Evolutionary conservation across 257 asterid genomes (phyloP).

Genomic region (Primulina huaijiensis): DNA sequence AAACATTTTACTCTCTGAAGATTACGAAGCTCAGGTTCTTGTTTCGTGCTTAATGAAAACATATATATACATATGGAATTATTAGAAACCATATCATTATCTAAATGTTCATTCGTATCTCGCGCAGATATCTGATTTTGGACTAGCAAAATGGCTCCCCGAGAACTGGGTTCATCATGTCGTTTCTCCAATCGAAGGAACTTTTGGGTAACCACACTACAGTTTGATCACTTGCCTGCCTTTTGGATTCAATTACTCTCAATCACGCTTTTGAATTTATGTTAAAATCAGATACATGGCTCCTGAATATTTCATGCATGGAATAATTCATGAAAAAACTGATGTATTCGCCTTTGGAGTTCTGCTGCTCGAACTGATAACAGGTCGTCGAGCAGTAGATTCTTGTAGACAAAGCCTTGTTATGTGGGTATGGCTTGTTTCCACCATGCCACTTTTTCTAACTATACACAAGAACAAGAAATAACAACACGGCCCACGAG

Average conservation of each 20-base stretch:
- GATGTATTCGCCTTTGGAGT: conserved; percentile 96
- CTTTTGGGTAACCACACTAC: conserved; percentile 64
- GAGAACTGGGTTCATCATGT: conserved; percentile 84
- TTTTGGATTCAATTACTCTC: not conserved
- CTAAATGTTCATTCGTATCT: not conserved
- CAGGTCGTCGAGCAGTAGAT: conserved; percentile 93
- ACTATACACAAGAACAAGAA: not conserved
- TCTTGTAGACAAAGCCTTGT: conserved; percentile 81
- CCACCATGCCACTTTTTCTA: not conserved
- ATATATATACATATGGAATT: not conserved
- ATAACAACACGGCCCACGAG: not conserved
- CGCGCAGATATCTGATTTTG: conserved; percentile 91
- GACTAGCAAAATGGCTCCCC: conserved; percentile 96
- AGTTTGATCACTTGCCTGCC: not conserved
- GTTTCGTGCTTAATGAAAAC: not conserved
- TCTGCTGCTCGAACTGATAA: conserved; percentile 77
- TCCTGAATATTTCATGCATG: conserved; percentile 97
- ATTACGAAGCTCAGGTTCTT: conserved; percentile 77
- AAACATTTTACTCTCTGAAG: conserved; percentile 73
- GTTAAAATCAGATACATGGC: conserved; percentile 75
- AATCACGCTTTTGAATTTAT: not conserved
- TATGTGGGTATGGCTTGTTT: conserved; percentile 69
- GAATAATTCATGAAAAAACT: conserved; percentile 81
- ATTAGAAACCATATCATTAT: not conserved
- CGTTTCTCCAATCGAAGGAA: conserved; percentile 97